Evolutionary conservation across 371 early-diverging fungal species (phyloP).

Genomic region (Lichtheimia corymbifera): DNA sequence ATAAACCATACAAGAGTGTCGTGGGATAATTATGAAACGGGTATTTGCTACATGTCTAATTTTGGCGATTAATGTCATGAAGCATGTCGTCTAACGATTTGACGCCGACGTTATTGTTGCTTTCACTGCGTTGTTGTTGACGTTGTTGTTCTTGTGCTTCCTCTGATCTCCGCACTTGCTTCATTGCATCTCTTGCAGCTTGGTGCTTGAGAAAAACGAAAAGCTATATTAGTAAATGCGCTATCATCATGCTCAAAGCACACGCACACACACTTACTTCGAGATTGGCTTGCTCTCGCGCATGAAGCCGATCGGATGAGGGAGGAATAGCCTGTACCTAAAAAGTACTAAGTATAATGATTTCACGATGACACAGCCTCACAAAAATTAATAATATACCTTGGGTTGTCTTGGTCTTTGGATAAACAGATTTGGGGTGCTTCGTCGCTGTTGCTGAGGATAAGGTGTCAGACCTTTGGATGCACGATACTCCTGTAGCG

Average conservation of each 20-base stretch:
- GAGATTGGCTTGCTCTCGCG: too few species aligned
- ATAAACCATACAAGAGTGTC: too few species aligned
- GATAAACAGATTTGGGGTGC: conserved; percentile 22
- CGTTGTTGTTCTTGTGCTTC: background rate
- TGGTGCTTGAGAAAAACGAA: conserved; percentile 1
- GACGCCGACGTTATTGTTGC: background rate
- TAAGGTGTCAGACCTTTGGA: conserved; percentile 20
- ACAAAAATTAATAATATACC: background rate
- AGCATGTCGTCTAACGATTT: conserved; percentile 8
- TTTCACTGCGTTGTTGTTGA: background rate
- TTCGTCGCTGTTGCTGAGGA: conserved; percentile 1
- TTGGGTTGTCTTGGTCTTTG: conserved; percentile 9
- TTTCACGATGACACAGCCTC: too few species aligned
- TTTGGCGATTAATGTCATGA: background rate
- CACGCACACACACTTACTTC: too few species aligned
- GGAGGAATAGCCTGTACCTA: too few species aligned
- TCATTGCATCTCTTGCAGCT: conserved; percentile 7
- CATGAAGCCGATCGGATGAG: too few species aligned
- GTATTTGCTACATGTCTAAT: too few species aligned
- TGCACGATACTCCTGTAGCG: conserved; percentile 21
- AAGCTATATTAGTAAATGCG: too few species aligned
- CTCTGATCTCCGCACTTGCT: conserved; percentile 1
- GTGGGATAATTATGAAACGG: too few species aligned
- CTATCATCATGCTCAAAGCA: too few species aligned
- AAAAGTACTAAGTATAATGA: too few species aligned